Base-by-base conservation (phyloP, 1,139 yeast genomes). In the Geotrichum fermentans region DNA sequence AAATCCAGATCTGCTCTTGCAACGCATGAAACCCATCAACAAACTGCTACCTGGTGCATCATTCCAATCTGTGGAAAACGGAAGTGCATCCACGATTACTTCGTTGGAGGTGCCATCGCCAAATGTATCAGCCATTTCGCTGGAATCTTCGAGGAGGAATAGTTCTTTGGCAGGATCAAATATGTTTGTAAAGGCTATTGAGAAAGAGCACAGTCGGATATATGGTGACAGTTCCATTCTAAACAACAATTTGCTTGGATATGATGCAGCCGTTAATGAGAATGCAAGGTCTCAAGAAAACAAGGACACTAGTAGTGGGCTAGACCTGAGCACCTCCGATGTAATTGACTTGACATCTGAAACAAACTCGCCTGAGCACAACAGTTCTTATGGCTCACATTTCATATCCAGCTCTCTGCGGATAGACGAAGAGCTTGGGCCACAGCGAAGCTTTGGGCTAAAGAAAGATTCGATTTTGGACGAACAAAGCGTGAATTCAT, bases 111-210 rank as follows among this genome's bases (percentile, higher is more conserved):
- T 30, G 4, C 6, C 11, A 37, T 10, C 13, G 21, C 7, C 40
- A 8, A 18, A 8, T 17, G 7, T 22, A 16, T 37, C 28, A 20
- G 24, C 40, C 3, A 22, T 22, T 37, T 20, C n/a, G n/a, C n/a
- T n/a, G n/a, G 28, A 40, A 10, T 16, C 43, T n/a, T 29, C 24
- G 4, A 14, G 20, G 6, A 17, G n/a, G 18, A 40, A 20, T 24
- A n/a, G 11, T 5, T 28, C 43, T 1, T 13, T 40, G 5, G 36
- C 36, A 11, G 43, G 43, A 4, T 40, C 43, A 20, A 40, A 30
- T 4, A 18, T 40, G 16, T 40, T 40, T 30, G 21, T n/a, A n/a
- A 29, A 29, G 16, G 26, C 43, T 17, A 40, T 40, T 30, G 43
- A 28, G 18, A 40, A 14, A n/a, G 21, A 24, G n/a, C n/a, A 28